Evolutionary conservation across 768 basidiomycete species (phyloP).

Genomic region (Mycena pura): DNA sequence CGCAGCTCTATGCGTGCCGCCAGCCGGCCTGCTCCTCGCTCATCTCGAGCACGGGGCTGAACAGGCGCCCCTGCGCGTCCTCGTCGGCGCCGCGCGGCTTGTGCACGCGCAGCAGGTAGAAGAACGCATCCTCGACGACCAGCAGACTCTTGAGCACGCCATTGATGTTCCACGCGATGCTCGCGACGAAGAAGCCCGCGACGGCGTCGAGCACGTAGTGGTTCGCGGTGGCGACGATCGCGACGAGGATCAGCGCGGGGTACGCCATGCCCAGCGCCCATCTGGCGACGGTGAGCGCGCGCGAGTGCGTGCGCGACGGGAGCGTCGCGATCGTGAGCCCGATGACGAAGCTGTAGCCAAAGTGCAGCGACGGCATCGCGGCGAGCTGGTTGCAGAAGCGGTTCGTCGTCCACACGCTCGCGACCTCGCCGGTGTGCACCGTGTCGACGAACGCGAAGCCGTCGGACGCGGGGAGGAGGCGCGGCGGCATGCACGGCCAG

Average conservation of each 20-base stretch:
- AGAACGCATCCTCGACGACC: slow-evolving; percentile 19
- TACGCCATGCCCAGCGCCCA: slow-evolving; percentile 26
- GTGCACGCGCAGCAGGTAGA: slow-evolving; percentile 25
- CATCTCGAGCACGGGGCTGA: slow-evolving; percentile 27
- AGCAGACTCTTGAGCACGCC: slow-evolving; percentile 25
- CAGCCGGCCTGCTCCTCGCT: slow-evolving; percentile 22
- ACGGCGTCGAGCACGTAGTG: slow-evolving; percentile 27
- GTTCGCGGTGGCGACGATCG: slow-evolving; percentile 27
- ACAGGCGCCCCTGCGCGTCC: slow-evolving; percentile 5
- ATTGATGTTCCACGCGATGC: slow-evolving; percentile 28
- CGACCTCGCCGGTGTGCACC: slow-evolving; percentile 25
- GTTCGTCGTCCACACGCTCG: slow-evolving; percentile 26
- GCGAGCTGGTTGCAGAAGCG: slow-evolving; percentile 27
- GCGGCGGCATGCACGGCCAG: slow-evolving; percentile 28
- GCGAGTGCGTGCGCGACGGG: slow-evolving; percentile 20
- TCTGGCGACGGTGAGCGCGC: slow-evolving; percentile 9
- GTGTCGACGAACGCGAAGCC: slow-evolving; percentile 25
- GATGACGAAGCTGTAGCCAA: slow-evolving; percentile 27
- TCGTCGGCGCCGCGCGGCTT: slow-evolving; percentile 26
- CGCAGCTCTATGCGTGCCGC: slow-evolving; percentile 12
- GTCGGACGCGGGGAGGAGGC: slow-evolving; percentile 22
- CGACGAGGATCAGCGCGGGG: slow-evolving; percentile 24
- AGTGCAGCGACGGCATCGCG: slow-evolving; percentile 25
- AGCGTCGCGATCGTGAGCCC: slow-evolving; percentile 25
- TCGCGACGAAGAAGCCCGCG: slow-evolving; percentile 25